phyloP scores from a whole-genome alignment of 1,284 basidiomycete genomes.

The Exobasidium cylindrosporum region DNA sequence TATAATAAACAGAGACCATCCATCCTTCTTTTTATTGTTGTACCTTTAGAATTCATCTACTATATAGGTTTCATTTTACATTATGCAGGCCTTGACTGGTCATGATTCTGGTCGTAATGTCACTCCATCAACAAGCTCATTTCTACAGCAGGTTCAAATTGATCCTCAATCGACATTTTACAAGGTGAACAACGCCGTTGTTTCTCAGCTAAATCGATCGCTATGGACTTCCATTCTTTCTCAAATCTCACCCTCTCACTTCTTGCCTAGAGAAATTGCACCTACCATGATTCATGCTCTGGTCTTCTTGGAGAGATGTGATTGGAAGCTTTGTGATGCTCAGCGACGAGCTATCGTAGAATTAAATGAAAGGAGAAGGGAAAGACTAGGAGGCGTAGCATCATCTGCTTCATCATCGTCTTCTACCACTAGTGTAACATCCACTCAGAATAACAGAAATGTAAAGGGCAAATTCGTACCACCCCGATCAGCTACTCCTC shows the following conservation, averaged over 20 bases:
- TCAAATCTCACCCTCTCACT: slow-evolving; percentile 24
- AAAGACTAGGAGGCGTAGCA: slow-evolving; percentile 21
- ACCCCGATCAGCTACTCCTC: slow-evolving; percentile 10
- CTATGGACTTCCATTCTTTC: slow-evolving; percentile 22
- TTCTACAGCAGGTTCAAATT: background rate
- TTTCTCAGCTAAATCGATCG: background rate
- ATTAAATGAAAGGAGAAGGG: slow-evolving; percentile 30
- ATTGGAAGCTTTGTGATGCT: slow-evolving; percentile 37
- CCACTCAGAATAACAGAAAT: background rate
- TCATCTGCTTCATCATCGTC: background rate
- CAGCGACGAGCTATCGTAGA: slow-evolving; percentile 35
- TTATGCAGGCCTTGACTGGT: no score
- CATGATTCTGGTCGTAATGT: no score
- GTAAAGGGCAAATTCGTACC: slow-evolving; percentile 10
- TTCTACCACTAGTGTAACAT: slow-evolving; percentile 6
- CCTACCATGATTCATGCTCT: slow-evolving; percentile 27
- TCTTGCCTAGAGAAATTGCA: slow-evolving; percentile 28
- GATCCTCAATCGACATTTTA: slow-evolving; percentile 1
- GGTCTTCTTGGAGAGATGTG: slow-evolving; percentile 25
- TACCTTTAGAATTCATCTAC: no score
- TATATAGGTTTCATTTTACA: no score
- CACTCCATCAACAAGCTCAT: slow-evolving; percentile 7
- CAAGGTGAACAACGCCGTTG: background rate
- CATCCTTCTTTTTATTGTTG: no score
- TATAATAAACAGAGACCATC: no score